Percentiles rank a stretch among this genome's conserved stretches.
These are phyloP conservation scores for Candida lessepsii DNA, from an alignment of 805 yeast genomes.

Conservation along the genomic window DNA sequence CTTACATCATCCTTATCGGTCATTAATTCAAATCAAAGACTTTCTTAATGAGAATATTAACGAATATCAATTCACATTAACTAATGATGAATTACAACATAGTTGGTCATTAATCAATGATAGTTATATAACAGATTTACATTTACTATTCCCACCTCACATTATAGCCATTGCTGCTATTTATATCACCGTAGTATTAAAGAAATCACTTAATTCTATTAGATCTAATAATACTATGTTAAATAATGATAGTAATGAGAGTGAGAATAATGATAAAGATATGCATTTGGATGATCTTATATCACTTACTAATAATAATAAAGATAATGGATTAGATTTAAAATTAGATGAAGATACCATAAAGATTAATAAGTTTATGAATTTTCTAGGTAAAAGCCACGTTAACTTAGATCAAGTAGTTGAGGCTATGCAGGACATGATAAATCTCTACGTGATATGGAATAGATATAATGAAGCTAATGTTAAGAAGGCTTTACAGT, in stretches of 20 bases:
- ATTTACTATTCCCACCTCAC: conserved; percentile 84
- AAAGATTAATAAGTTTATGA: conserved; percentile 55
- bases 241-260: conserved; percentile 1
- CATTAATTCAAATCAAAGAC: conserved; percentile 54
- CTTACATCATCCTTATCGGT: conserved; percentile 74
- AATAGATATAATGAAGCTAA: conserved; percentile 72
- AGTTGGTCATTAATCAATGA: conserved; percentile 91
- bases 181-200: conserved; percentile 71
- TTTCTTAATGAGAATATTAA: conserved; percentile 33
- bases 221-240: conserved; percentile 9
- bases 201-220: conserved; percentile 32
- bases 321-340: conserved; percentile 11
- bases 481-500: conserved; percentile 49
- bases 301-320: background rate
- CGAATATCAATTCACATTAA: conserved; percentile 33
- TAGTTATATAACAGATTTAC: conserved; percentile 83
- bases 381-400: conserved; percentile 71
- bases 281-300: conserved; percentile 1
- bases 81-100: conserved; percentile 73
- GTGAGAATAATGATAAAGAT: conserved; percentile 9
- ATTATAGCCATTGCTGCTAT: conserved; percentile 78
- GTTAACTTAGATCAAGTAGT: conserved; percentile 75
- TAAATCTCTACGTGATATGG: conserved; percentile 83
- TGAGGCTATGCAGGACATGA: conserved; percentile 80
- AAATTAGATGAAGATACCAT: conserved; percentile 37